Conservation (phyloP, 139 green algal species). For the Microglena sp. region DNA sequence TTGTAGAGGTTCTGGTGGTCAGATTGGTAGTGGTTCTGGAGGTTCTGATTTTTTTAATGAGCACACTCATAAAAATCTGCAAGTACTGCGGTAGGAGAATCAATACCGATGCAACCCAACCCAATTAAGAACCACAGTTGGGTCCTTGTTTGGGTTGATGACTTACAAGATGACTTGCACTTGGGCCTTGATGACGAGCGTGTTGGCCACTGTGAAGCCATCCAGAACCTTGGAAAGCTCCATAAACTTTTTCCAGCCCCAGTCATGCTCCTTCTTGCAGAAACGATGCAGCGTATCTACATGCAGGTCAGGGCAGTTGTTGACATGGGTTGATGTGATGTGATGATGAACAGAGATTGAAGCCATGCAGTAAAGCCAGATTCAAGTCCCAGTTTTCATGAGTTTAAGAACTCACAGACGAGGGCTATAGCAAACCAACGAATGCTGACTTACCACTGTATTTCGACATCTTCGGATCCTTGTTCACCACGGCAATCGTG, state of each 20-base stretch:
- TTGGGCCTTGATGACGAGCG: constrained; percentile 93
- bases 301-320: background rate
- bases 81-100: no score
- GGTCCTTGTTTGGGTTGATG: no score
- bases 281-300: constrained; percentile 96
- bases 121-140: no score
- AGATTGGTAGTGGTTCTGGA: no score
- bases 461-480: constrained; percentile 95
- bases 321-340: background rate
- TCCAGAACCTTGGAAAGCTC: constrained; percentile 76
- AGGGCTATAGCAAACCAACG: no score
- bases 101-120: no score
- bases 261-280: constrained; percentile 99
- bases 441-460: constrained; percentile 82
- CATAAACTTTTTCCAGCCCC: constrained; percentile 99
- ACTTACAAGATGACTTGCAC: constrained; percentile 71
- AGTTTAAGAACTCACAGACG: no score
- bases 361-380: background rate
- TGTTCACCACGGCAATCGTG: constrained; percentile 98
- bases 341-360: background rate
- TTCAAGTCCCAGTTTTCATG: no score
- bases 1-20: no score
- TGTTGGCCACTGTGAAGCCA: constrained; percentile 85
- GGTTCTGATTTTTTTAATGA: no score
- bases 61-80: no score